Evolutionary conservation across 1,139 yeast genomes (phyloP).

Genomic region (Magnusiomyces paraingens): DNA sequence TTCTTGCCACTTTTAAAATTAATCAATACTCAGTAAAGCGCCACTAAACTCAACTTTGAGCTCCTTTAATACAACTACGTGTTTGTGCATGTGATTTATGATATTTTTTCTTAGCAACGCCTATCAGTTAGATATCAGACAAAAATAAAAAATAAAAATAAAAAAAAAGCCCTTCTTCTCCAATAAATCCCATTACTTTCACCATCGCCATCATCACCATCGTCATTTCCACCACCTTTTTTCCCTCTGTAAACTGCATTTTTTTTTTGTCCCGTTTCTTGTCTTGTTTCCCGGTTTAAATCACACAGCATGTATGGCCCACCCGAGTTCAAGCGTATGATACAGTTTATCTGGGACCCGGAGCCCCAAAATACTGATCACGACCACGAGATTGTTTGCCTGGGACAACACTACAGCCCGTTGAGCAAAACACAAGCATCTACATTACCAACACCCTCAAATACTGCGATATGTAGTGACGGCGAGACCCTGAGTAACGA

Average conservation of each 20-base stretch:
- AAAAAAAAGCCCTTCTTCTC: too few relatives aligned
- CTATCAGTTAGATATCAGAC: too few relatives aligned
- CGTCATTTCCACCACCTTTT: background rate
- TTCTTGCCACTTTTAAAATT: too few relatives aligned
- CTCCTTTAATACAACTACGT: too few relatives aligned
- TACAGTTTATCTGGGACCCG: slow-evolving; percentile 40
- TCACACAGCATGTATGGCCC: slow-evolving; percentile 3
- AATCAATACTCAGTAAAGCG: too few relatives aligned
- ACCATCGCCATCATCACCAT: background rate
- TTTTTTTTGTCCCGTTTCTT: background rate
- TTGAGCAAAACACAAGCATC: background rate
- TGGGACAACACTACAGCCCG: slow-evolving; percentile 36
- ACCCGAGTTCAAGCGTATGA: slow-evolving; percentile 29
- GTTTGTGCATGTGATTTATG: too few relatives aligned
- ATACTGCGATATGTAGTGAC: background rate
- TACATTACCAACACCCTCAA: background rate
- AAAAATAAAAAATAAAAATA: too few relatives aligned
- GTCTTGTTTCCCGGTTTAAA: background rate
- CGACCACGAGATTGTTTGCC: slow-evolving; percentile 36
- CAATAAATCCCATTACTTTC: background rate
- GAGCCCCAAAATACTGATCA: slow-evolving; percentile 38
- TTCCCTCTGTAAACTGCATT: background rate
- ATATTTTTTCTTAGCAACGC: too few relatives aligned
- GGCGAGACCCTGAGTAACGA: background rate
- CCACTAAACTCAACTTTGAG: too few relatives aligned